Evolutionary conservation across 2,329 filamentous ascomycete species (phyloP), one percentile per base, ranked within the genome.

Genomic region (Harringtonia aguacate): DNA sequence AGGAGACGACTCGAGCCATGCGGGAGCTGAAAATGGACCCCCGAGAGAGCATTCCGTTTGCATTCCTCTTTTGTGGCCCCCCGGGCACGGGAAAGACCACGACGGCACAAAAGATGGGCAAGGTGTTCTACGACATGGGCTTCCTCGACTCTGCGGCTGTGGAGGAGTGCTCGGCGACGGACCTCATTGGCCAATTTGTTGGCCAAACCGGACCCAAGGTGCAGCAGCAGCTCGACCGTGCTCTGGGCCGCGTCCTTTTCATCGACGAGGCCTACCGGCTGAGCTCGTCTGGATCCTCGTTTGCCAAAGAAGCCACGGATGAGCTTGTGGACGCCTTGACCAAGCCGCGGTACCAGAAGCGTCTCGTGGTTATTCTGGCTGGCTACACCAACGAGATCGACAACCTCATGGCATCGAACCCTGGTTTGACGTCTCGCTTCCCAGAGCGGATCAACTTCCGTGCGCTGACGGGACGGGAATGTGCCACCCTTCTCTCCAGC

Each of bases 111-210:
- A 84, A 81, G 48, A 84, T 88, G 69, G 84, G 83, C 3, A 74
- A 85, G 49, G 66, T 88, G 0, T 88, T 77, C 54, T 87, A 84
- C 53, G 77, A 87, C 50, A 75, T 87, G 68, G 81, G 82, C 0
- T 73, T 88, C 22, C 61, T 89, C 0, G 61, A 73, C 0, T 65
- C 65, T 0, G 69, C 67, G 0, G 73, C 81, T 22, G 42, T 44
- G 15, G 13, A 79, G 0, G 79, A 86, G 43, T 75, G 69, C 36
- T 87, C 83, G 0, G 78, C 80, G 0, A 76, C 76, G 0, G 81
- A 88, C 27, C 56, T 89, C 0, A 68, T 88, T 1, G 83, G 76
- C 0, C 64, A 81, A 48, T 88, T 77, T 20, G 48, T 84, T 0
- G 84, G 84, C 0, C 79, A 86, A 0, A 86, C 81, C 0, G 79